Conservation (phyloP, 345 rosid genomes). For the Moricandia arvensis region DNA sequence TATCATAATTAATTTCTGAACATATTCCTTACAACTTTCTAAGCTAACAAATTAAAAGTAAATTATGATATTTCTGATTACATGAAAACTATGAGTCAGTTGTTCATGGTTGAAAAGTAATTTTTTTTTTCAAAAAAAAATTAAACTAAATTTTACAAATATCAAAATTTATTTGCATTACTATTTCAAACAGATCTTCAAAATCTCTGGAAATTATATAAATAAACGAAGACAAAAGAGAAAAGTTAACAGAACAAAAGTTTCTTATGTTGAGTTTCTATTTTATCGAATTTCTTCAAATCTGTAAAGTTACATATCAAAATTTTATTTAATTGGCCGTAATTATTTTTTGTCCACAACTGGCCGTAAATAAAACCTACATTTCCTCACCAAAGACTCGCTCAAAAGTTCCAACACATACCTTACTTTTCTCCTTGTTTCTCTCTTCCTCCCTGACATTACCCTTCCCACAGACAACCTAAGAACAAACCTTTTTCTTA, state of each 20-base stretch:
- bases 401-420: conserved; percentile 18
- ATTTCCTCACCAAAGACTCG: conserved; percentile 33
- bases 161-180: background rate
- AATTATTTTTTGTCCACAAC: too few relatives aligned
- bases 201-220: background rate
- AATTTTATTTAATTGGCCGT: background rate
- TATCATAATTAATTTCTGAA: background rate
- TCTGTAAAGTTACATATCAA: background rate
- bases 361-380: background rate
- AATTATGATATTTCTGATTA: too few relatives aligned
- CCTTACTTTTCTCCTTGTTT: conserved; percentile 27
- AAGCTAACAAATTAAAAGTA: background rate
- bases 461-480: conserved; percentile 24
- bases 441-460: conserved; percentile 27
- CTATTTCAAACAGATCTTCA: background rate
- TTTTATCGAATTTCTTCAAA: background rate
- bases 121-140: too few relatives aligned
- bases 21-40: background rate
- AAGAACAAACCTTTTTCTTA: conserved; percentile 15
- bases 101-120: too few relatives aligned
- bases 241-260: background rate
- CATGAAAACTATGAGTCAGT: too few relatives aligned
- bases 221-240: background rate
- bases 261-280: background rate
- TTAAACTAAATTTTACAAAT: background rate